phyloP scores from a whole-genome alignment of 1,139 yeast genomes.

The Yamadazyma mexicana region DNA sequence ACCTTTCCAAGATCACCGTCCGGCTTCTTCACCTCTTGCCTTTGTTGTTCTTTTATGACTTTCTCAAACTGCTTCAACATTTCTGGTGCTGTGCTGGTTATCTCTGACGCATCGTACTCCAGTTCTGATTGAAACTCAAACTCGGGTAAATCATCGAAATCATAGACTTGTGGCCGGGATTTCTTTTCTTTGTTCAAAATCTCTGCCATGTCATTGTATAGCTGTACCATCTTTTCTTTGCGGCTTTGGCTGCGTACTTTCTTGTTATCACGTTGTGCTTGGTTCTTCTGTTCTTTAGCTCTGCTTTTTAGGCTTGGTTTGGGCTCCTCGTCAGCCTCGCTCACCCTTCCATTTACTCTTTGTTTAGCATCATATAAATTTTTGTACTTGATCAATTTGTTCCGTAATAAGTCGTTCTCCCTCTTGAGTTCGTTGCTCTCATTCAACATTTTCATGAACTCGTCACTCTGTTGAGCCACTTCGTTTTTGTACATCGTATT shows the following conservation, averaged over 20 bases:
- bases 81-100: neutral
- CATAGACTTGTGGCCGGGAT: neutral
- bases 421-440: slow-evolving; percentile 20
- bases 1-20: slow-evolving; percentile 2
- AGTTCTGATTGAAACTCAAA: neutral
- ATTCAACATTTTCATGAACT: slow-evolving; percentile 17
- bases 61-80: slow-evolving; percentile 9
- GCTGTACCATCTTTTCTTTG: slow-evolving; percentile 10
- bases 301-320: neutral
- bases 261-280: neutral
- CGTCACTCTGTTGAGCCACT: slow-evolving; percentile 16
- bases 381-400: slow-evolving; percentile 36
- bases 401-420: slow-evolving; percentile 33
- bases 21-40: neutral
- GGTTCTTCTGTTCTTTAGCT: neutral
- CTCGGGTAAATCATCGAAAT: neutral
- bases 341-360: slow-evolving; percentile 1
- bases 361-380: slow-evolving; percentile 22
- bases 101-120: slow-evolving; percentile 1
- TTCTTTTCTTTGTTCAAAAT: slow-evolving; percentile 14
- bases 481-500: slow-evolving; percentile 21
- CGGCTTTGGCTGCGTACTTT: neutral
- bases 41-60: slow-evolving; percentile 4
- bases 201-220: slow-evolving; percentile 19
- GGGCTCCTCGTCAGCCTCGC: neutral